A percentile compares a stretch with the other conserved stretches of the same genome.
Conservation (phyloP, 208 protist genomes). For the Crithidia fasciculata region DNA sequence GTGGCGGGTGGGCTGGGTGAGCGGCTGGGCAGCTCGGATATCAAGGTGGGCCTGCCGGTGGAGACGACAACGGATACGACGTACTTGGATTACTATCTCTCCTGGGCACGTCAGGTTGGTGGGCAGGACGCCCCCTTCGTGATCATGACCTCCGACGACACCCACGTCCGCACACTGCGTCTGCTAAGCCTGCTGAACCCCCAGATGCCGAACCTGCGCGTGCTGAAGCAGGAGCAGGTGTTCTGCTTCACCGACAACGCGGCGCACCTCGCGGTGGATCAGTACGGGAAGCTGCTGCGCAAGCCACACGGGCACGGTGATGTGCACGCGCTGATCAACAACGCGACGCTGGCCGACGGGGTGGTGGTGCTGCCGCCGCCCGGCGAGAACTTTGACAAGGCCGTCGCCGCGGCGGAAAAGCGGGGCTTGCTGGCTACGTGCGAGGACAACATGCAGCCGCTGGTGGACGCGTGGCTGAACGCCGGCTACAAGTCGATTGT, state of each 20-base stretch:
- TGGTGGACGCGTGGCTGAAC: slow-evolving; percentile 57
- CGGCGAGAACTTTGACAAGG: background rate
- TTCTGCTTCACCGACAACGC: slow-evolving; percentile 84
- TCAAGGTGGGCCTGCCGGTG: slow-evolving; percentile 89
- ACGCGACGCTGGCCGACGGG: slow-evolving; percentile 24
- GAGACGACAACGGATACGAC: slow-evolving; percentile 78
- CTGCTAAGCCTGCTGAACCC: slow-evolving; percentile 62
- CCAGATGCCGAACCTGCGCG: slow-evolving; percentile 57
- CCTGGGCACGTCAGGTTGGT: slow-evolving; percentile 53
- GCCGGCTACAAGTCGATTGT: slow-evolving; percentile 74
- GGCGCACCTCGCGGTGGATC: slow-evolving; percentile 73
- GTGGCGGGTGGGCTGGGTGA: slow-evolving; percentile 94
- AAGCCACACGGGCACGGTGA: slow-evolving; percentile 96
- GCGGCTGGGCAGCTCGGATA: slow-evolving; percentile 90
- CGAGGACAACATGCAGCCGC: slow-evolving; percentile 17
- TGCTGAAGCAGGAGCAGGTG: slow-evolving; percentile 92
- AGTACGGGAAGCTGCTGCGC: slow-evolving; percentile 61
- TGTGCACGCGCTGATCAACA: slow-evolving; percentile 90
- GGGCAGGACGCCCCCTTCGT: slow-evolving; percentile 75
- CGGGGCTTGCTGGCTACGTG: slow-evolving; percentile 9
- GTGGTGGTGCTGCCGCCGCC: background rate
- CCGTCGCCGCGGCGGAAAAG: background rate
- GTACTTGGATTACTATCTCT: slow-evolving; percentile 88
- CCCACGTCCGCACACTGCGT: slow-evolving; percentile 78
- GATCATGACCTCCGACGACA: slow-evolving; percentile 96